A percentile compares a stretch with the other conserved stretches of the same genome.
Evolutionary conservation across 139 green algal species (phyloP).

Genomic region (Chlorella ohadii): DNA sequence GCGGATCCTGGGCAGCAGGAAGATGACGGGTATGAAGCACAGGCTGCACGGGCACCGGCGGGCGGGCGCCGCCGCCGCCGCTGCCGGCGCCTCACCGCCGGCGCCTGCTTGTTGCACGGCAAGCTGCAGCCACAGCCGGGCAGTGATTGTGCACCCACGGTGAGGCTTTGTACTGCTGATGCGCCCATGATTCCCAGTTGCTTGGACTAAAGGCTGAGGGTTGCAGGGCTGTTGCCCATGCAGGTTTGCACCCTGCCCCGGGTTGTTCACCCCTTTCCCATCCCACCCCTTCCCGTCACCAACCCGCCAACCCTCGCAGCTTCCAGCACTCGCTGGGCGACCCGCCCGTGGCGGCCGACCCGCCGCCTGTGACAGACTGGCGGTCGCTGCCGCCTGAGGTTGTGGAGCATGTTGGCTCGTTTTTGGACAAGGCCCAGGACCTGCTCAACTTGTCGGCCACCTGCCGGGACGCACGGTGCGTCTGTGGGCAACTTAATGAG

Average conservation of each 20-base stretch:
- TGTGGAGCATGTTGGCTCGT: not conserved
- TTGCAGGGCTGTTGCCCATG: no score
- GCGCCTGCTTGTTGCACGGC: not conserved
- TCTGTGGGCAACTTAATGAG: no score
- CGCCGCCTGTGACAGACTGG: not conserved
- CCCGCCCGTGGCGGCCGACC: not conserved
- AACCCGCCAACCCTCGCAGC: not conserved
- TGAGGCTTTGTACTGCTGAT: no score
- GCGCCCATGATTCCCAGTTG: no score
- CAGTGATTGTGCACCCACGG: constrained; percentile 38
- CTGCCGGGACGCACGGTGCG: constrained; percentile 22
- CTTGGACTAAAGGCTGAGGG: no score
- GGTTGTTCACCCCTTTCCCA: no score
- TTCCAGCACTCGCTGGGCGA: constrained; percentile 32
- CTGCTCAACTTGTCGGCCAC: constrained; percentile 12
- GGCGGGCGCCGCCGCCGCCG: not conserved
- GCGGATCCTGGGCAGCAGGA: not conserved
- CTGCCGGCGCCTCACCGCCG: not conserved
- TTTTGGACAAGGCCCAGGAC: constrained; percentile 33
- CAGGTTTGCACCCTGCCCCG: no score
- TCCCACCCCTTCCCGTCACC: no score
- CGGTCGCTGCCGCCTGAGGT: not conserved
- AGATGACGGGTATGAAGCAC: not conserved
- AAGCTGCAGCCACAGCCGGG: not conserved
- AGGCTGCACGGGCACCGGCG: not conserved